Base-by-base conservation (phyloP, 208 protist genomes). In the Leishmania turanica region DNA sequence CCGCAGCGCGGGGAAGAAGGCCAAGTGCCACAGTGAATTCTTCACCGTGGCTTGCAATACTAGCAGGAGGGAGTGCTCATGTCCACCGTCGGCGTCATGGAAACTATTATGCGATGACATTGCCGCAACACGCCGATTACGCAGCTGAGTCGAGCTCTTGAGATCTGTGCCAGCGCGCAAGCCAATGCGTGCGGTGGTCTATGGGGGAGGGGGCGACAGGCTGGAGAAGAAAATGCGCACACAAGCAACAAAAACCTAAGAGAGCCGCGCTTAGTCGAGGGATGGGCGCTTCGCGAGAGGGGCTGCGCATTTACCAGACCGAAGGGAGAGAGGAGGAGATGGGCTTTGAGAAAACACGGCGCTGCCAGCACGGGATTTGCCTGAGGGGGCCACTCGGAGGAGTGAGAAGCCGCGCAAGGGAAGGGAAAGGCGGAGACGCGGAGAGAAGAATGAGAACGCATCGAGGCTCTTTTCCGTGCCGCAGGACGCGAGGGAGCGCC, bases 11-110 rank as follows among this genome's bases (percentile, higher is more conserved):
- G 76, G 45, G 54, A 78, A 78, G 64, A 85, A 85, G 27, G 77
- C 64, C 65, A 85, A 9, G 70, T 85, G 82, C 82, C 82, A 85
- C 64, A 78, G 75, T 24, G 75, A 45, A 19, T n/a, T 45, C 24
- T 66, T 51, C 58, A 76, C 34, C n/a, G 34, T 45, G 49, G 15
- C 51, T 31, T 76, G 72, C 72, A n/a, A 40, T 13, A 40, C 11
- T 24, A 56, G 69, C 45, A 31, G 45, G 1, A 51, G 69, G 17
- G 40, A 73, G 15, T 73, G 7, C 45, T 27, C 47, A 7, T 54
- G 45, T 3, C 45, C 27, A 45, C 45, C 45, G 27, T 54, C 40
- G 27, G 69, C 13, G 45, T 40, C 69, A 17, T 8, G 51, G 69
- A 45, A 31, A 19, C 2, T 45, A 73, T 51, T 31, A 31, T 73